Evolutionary conservation across 1,284 basidiomycete genomes (phyloP).

Genomic region (Cystobasidiaceae sp.): DNA sequence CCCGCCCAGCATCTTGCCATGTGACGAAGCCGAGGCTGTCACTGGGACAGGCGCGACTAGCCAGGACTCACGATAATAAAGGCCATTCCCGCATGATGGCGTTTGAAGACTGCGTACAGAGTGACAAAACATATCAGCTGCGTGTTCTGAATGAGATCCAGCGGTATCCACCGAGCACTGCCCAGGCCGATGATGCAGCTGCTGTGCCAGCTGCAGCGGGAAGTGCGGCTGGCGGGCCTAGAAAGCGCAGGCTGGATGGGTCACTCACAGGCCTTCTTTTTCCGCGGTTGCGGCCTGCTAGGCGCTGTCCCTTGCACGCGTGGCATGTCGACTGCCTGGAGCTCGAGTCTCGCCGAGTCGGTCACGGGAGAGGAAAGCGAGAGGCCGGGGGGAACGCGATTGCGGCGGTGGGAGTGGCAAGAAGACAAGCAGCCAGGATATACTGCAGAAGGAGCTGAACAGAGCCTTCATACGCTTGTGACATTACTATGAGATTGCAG

Average conservation of each 20-base stretch:
- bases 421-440: too few relatives aligned
- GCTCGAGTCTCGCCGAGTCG: too few relatives aligned
- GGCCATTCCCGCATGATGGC: constrained; percentile 19
- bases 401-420: too few relatives aligned
- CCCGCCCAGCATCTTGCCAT: too few relatives aligned
- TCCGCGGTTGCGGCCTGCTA: not conserved
- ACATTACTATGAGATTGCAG: too few relatives aligned
- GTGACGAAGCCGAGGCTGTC: not conserved
- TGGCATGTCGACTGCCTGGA: too few relatives aligned
- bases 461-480: too few relatives aligned
- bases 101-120: constrained; percentile 13
- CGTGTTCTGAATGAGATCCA: not conserved
- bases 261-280: not conserved
- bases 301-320: too few relatives aligned
- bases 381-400: too few relatives aligned
- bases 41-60: not conserved
- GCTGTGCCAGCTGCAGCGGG: not conserved
- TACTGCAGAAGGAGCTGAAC: too few relatives aligned
- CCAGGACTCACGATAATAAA: constrained; percentile 21
- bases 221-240: not conserved
- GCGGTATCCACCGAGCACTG: not conserved
- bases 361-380: too few relatives aligned
- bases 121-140: not conserved
- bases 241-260: not conserved
- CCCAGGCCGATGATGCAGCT: not conserved